Evolutionary conservation across 2,329 filamentous ascomycete species (phyloP).

Genomic region (Ceratocystis eucalypticola): DNA sequence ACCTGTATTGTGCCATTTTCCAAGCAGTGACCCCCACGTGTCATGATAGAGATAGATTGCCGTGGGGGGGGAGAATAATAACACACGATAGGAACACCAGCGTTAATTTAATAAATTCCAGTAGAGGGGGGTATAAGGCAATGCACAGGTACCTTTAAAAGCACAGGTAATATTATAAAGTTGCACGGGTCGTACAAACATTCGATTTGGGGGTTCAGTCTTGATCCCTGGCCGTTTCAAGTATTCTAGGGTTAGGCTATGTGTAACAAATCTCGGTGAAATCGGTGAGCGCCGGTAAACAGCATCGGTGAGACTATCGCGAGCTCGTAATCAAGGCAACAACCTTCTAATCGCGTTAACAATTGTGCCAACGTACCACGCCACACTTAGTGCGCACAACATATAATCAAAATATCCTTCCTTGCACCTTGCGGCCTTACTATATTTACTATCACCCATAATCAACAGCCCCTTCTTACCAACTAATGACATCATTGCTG

Average conservation of each 20-base stretch:
- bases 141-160: no score
- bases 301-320: not conserved
- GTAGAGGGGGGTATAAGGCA: no score
- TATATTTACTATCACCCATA: not conserved
- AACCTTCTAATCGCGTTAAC: not conserved
- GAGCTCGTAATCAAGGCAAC: not conserved
- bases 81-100: no score
- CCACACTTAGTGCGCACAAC: no score
- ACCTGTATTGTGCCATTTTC: not conserved
- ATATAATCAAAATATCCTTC: not conserved
- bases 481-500: not conserved
- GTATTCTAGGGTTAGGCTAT: not conserved
- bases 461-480: not conserved
- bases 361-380: no score
- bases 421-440: not conserved
- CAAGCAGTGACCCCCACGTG: not conserved
- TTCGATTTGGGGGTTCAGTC: not conserved
- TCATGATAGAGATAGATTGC: conserved; percentile 2
- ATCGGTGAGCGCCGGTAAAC: not conserved
- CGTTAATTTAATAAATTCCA: no score
- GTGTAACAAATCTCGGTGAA: conserved; percentile 6
- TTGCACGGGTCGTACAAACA: not conserved
- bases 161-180: no score
- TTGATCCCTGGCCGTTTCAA: not conserved
- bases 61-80: not conserved